These are phyloP conservation scores for Trichosporon sp. DNA, from an alignment of 1,284 basidiomycete genomes.

Conservation along the genomic window DNA sequence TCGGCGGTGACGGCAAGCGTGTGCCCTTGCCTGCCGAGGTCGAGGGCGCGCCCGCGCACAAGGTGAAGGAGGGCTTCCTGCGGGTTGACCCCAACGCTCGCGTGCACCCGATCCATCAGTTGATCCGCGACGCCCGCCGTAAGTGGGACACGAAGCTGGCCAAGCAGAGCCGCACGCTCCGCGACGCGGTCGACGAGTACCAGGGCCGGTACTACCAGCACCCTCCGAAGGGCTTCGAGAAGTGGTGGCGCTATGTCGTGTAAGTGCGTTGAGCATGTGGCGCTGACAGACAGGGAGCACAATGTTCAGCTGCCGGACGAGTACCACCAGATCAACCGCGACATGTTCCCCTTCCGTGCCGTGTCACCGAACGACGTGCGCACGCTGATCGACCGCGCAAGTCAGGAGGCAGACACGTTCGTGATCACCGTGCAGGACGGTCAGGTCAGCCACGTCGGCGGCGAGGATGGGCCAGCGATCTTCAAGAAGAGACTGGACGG, in stretches of 20 bases:
- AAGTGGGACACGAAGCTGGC: slow-evolving; percentile 62
- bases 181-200: slow-evolving; percentile 64
- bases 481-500: slow-evolving; percentile 44
- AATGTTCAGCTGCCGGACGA: slow-evolving; percentile 58
- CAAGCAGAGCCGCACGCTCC: slow-evolving; percentile 62
- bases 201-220: slow-evolving; percentile 46
- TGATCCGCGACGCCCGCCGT: slow-evolving; percentile 61
- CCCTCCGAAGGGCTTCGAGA: slow-evolving; percentile 64
- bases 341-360: slow-evolving; percentile 48
- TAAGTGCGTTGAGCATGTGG: slow-evolving; percentile 30
- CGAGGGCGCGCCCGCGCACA: slow-evolving; percentile 27
- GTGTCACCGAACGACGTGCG: slow-evolving; percentile 65
- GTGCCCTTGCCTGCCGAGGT: slow-evolving; percentile 7
- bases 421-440: slow-evolving; percentile 34
- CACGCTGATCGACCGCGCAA: slow-evolving; percentile 59
- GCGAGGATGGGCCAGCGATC: not conserved
- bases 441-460: slow-evolving; percentile 16
- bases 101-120: slow-evolving; percentile 62
- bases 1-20: not conserved
- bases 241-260: slow-evolving; percentile 64
- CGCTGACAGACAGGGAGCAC: slow-evolving; percentile 53
- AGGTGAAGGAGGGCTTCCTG: slow-evolving; percentile 37
- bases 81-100: slow-evolving; percentile 34
- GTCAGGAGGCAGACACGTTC: slow-evolving; percentile 32
- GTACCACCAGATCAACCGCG: slow-evolving; percentile 52